Evolutionary conservation across 345 rosid species (phyloP).

Genomic region (Murraya koenigii): DNA sequence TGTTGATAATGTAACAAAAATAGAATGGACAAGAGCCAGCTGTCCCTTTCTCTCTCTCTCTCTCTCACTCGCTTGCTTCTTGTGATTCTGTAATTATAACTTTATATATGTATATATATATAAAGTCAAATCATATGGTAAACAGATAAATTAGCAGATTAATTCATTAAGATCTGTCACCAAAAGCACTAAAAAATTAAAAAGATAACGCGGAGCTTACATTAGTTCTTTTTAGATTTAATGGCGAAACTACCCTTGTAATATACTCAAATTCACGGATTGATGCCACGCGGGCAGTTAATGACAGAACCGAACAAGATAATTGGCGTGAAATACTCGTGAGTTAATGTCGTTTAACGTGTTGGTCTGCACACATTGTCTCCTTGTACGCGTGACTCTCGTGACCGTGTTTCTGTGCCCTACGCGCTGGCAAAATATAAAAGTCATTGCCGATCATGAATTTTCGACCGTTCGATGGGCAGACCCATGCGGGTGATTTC

Average conservation of each 20-base stretch:
- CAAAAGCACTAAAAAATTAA: not conserved
- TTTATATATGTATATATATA: fast-evolving
- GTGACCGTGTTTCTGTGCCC: constrained; percentile 16
- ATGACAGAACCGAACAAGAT: not conserved
- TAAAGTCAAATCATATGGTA: constrained; percentile 23
- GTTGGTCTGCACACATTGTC: not conserved
- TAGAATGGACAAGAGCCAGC: not conserved
- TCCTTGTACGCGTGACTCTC: constrained; percentile 23
- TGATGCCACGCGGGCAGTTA: constrained; percentile 4
- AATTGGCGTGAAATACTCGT: constrained; percentile 9
- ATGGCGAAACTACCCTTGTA: constrained; percentile 11
- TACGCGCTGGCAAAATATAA: not conserved
- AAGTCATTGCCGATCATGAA: not conserved
- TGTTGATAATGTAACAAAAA: not conserved
- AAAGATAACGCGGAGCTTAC: not conserved
- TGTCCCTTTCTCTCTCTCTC: not conserved
- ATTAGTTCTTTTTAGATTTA: not conserved
- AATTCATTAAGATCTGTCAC: constrained; percentile 4
- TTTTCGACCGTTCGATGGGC: not conserved
- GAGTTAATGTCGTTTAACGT: not conserved
- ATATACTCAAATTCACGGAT: not conserved
- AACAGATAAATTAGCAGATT: not conserved
- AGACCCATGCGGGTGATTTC: not conserved
- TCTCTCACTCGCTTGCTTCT: not conserved
- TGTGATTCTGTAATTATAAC: constrained; percentile 8